A percentile compares a stretch with the other conserved stretches of the same genome.
These are phyloP conservation scores for Pythium apleroticum DNA, from an alignment of 352 stramenopile genomes.

Conservation along the genomic window DNA sequence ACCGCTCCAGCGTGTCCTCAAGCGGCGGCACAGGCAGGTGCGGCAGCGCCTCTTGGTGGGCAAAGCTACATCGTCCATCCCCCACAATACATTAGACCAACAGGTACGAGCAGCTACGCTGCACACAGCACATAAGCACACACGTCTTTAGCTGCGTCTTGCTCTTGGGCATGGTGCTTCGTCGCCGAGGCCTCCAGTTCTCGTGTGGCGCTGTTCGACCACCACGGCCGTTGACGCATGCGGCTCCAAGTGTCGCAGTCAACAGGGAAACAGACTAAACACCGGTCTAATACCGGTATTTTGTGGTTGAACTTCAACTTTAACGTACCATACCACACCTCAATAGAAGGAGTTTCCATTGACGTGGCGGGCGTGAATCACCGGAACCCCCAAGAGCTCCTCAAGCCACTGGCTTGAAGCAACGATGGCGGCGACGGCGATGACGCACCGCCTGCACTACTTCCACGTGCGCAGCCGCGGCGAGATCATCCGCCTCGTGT, in stretches of 20 bases:
- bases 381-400: neutral
- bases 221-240: neutral
- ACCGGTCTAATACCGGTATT: neutral
- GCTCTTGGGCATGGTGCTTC: conserved; percentile 20
- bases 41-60: conserved; percentile 63
- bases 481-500: conserved; percentile 45
- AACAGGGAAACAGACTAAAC: neutral
- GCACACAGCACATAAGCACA: neutral
- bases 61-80: conserved; percentile 26
- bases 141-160: conserved; percentile 24
- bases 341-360: neutral
- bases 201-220: neutral
- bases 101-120: neutral
- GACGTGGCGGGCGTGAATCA: neutral
- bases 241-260: neutral
- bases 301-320: neutral
- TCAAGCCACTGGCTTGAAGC: no score
- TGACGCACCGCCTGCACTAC: conserved; percentile 35
- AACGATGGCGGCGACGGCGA: neutral
- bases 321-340: neutral
- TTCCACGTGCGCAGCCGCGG: conserved; percentile 43
- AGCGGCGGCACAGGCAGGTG: conserved; percentile 85
- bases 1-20: conserved; percentile 82
- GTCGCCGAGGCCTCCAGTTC: neutral
- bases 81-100: neutral